phyloP scores from a whole-genome alignment of 1,284 basidiomycete genomes.

The Ganoderma boninense region DNA sequence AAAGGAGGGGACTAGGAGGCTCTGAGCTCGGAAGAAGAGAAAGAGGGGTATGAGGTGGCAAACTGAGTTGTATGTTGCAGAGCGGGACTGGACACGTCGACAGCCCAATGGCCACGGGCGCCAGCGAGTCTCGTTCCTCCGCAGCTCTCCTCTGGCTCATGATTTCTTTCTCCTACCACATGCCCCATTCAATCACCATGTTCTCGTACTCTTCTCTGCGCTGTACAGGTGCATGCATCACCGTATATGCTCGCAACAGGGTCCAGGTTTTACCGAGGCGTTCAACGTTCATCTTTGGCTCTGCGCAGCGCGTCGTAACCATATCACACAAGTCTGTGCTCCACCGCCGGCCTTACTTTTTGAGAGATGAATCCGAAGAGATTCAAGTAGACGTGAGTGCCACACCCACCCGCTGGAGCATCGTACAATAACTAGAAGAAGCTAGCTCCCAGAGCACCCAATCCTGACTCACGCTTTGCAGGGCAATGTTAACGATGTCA shows the following conservation, averaged over 20 bases:
- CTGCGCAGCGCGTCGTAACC: too few species aligned
- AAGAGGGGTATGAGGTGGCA: slow-evolving; percentile 18
- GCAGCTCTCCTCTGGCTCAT: background rate
- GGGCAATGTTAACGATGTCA: too few species aligned
- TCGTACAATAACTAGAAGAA: too few species aligned
- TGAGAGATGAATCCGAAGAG: too few species aligned
- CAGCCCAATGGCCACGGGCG: slow-evolving; percentile 5
- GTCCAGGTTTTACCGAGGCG: background rate
- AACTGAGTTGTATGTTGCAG: background rate
- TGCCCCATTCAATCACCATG: background rate
- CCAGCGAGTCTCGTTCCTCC: background rate
- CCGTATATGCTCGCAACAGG: background rate
- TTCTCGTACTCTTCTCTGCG: background rate
- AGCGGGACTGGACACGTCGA: slow-evolving; percentile 25
- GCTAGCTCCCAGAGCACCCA: background rate
- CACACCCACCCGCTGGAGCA: too few species aligned
- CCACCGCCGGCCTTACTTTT: too few species aligned
- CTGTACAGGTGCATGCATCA: background rate
- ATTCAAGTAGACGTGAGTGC: too few species aligned
- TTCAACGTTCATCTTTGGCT: background rate
- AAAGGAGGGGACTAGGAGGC: slow-evolving; percentile 5
- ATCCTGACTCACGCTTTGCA: too few species aligned
- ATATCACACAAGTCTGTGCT: too few species aligned
- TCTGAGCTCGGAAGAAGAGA: background rate
- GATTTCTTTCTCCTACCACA: background rate